Base-by-base conservation (phyloP, 139 green algal species). In the Deuterostichococcus epilithicus region DNA sequence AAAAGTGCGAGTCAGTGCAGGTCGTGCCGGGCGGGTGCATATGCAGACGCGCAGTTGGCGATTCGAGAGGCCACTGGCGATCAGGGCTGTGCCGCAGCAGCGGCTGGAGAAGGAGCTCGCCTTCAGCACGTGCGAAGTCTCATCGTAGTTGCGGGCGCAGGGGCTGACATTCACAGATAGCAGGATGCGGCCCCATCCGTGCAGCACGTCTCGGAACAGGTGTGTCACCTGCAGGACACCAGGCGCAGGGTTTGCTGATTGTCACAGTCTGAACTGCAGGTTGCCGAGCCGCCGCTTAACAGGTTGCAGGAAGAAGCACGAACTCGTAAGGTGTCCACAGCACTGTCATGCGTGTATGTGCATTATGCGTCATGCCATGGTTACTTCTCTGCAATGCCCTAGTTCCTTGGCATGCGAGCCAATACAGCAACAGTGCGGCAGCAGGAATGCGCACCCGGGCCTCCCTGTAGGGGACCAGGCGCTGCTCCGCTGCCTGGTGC, bases 151-250 rank as follows among this genome's bases (percentile, higher is more conserved):
- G 20, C 78, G 78, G 1, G 79, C 69, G 18, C 65, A 72, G 2
- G 89, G 85, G 2, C 77, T 89, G 30, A 94, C 84, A 44, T 89
- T 89, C 30, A 95, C 91, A 5, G 84, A 83, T 60, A 96, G 81
- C 45, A 90, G 78, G 38, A 95, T 81, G 68, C 86, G 84, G 58
- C 92, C 92, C 70, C 82, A 88, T 68, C 91, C 91, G 75, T 91
- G 83, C 79, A 95, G 83, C 63, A 83, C 85, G 52, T 92, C 88
- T 33, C 85, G 81, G 70, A 88, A 85, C 35, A 82, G n/a, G 68
- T 84, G 76, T 1, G 77, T 87, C 44, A 84, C 68, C 79, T 83
- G 69, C 25, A 26, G 5, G 2, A 74, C 13, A n/a, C n/a, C n/a
- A n/a, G n/a, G n/a, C n/a, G n/a, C n/a, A n/a, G n/a, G 33, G 34